Conservation (phyloP, 176 grass and related monocot genomes). For the Oryza glaberrima region DNA sequence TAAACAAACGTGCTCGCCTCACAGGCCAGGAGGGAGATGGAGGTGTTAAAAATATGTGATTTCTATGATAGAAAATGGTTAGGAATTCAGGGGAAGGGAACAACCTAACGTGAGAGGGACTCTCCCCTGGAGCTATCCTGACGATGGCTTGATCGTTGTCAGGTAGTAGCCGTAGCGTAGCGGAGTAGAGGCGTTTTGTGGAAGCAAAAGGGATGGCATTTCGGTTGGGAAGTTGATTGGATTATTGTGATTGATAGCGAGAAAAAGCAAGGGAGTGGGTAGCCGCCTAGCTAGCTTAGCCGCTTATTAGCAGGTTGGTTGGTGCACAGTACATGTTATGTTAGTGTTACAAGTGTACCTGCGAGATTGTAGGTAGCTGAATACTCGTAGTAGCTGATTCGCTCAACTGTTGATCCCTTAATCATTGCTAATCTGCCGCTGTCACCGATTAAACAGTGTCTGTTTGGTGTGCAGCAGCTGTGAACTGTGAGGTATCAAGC, state of each 20-base stretch:
- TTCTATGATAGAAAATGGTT: neutral
- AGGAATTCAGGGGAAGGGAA: conserved; percentile 22
- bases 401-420: neutral
- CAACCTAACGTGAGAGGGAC: conserved; percentile 43
- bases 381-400: neutral
- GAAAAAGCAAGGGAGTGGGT: neutral
- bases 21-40: neutral
- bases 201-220: conserved; percentile 20
- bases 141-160: conserved; percentile 8
- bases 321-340: neutral
- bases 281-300: neutral
- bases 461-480: too few relatives aligned
- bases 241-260: neutral
- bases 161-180: neutral
- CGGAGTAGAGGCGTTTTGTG: conserved; percentile 10
- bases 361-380: too few relatives aligned
- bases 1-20: conserved; percentile 34
- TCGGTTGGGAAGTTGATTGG: neutral
- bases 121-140: neutral
- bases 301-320: conserved; percentile 11
- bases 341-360: neutral
- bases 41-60: neutral
- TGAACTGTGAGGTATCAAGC: too few relatives aligned
- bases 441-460: neutral
- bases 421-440: neutral